Evolutionary conservation across 192 early-diverging fungal species (phyloP).

Genomic region (Podila minutissima): DNA sequence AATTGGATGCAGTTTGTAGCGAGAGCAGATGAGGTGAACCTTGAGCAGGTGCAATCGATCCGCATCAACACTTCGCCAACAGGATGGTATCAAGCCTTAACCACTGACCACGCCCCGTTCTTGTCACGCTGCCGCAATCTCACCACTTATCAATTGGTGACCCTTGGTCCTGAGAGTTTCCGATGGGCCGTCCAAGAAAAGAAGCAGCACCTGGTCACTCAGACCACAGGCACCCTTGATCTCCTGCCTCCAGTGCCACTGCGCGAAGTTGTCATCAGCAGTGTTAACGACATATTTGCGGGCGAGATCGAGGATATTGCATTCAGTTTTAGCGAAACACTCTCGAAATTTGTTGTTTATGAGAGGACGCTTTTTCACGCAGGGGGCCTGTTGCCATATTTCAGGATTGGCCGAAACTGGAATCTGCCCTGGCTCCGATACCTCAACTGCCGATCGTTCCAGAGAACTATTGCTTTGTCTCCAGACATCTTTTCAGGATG

Average conservation of each 20-base stretch:
- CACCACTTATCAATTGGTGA: not conserved
- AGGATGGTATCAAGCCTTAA: not conserved
- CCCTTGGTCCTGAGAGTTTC: constrained; percentile 3
- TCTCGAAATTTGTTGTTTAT: not conserved
- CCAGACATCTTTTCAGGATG: not conserved
- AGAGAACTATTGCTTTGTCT: no score
- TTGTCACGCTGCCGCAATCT: constrained; percentile 14
- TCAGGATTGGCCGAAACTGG: not conserved
- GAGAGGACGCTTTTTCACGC: not conserved
- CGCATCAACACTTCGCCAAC: not conserved
- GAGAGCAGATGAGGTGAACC: not conserved
- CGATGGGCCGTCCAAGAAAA: constrained; percentile 17
- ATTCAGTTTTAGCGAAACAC: constrained; percentile 3
- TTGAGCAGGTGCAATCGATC: constrained; percentile 2
- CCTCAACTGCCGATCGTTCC: not conserved
- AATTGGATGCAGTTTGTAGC: constrained; percentile 19
- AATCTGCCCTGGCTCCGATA: not conserved
- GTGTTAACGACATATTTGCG: not conserved
- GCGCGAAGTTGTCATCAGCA: not conserved
- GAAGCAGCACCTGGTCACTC: not conserved
- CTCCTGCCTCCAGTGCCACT: not conserved
- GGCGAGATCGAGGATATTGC: constrained; percentile 12
- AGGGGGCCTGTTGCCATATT: not conserved
- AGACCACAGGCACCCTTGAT: not conserved
- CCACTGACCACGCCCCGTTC: not conserved